Conservation (phyloP, 202 grass and related monocot species). For the Panicum hallii region DNA sequence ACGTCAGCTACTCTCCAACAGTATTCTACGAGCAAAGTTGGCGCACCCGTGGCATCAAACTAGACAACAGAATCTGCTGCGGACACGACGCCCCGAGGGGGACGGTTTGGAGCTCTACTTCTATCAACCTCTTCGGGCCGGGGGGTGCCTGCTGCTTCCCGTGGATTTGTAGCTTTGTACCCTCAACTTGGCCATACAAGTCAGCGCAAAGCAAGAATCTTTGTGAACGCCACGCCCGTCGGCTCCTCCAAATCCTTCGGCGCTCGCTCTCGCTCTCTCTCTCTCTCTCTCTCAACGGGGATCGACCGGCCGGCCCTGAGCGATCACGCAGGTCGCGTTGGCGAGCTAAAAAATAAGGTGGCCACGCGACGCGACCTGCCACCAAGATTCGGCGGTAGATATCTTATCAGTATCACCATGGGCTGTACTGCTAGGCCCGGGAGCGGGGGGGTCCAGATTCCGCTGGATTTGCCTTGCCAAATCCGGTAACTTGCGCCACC, state of each 20-base stretch:
- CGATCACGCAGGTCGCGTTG: constrained; percentile 3
- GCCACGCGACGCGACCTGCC: background rate
- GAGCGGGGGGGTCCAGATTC: background rate
- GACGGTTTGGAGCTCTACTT: too few species aligned
- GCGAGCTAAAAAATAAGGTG: background rate
- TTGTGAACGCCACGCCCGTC: too few species aligned
- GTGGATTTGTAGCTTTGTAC: too few species aligned
- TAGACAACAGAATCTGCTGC: background rate
- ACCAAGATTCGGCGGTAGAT: background rate
- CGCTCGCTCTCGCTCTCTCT: too few species aligned
- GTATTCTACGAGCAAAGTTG: background rate
- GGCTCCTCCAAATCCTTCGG: background rate
- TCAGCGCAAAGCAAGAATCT: background rate
- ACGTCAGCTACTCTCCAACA: constrained; percentile 26
- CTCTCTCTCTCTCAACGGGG: too few species aligned
- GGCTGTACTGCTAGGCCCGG: too few species aligned
- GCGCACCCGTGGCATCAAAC: background rate
- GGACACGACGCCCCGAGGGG: too few species aligned
- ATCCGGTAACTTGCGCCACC: background rate
- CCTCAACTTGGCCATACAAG: too few species aligned
- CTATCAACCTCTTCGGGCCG: too few species aligned
- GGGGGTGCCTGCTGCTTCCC: background rate
- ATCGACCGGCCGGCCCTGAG: too few species aligned
- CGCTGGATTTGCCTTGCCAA: constrained; percentile 30
- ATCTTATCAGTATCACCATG: background rate